These are phyloP conservation scores for Pseudogymnoascus sp. DNA, from an alignment of 2,329 filamentous ascomycete genomes.

Conservation along the genomic window DNA sequence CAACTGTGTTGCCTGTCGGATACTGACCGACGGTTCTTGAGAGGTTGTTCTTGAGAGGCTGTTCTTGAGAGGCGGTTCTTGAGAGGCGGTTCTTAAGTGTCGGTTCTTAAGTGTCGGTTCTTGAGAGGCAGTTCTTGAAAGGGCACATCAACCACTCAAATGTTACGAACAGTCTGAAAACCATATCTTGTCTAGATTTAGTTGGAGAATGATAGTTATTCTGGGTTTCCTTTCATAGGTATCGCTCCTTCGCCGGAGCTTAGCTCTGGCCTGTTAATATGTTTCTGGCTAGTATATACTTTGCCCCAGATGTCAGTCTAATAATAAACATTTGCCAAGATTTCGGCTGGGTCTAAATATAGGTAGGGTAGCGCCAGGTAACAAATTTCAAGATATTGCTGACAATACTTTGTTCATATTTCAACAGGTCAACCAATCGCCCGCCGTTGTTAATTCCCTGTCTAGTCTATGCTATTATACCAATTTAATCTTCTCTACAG, in stretches of 20 bases:
- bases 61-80: neutral
- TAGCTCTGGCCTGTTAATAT: neutral
- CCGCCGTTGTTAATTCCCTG: neutral
- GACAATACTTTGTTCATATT: neutral
- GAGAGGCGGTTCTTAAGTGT: too few species aligned
- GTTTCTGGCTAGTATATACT: neutral
- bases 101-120: too few species aligned
- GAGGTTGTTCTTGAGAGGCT: neutral
- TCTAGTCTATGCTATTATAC: neutral
- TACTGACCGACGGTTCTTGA: neutral
- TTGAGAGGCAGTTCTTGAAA: neutral
- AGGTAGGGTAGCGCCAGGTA: neutral
- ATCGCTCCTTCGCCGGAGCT: neutral
- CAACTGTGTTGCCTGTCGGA: neutral
- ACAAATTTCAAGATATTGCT: neutral
- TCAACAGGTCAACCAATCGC: neutral
- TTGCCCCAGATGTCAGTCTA: neutral
- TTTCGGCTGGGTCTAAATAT: neutral
- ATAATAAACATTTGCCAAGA: conserved; percentile 1
- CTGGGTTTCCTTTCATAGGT: neutral
- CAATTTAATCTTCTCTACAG: neutral
- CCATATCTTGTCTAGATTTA: neutral
- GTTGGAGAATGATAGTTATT: neutral
- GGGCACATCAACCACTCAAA: too few species aligned
- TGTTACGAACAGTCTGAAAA: neutral